Conservation (phyloP, 129 eudicot genomes). For the Pulicaria dysenterica region DNA sequence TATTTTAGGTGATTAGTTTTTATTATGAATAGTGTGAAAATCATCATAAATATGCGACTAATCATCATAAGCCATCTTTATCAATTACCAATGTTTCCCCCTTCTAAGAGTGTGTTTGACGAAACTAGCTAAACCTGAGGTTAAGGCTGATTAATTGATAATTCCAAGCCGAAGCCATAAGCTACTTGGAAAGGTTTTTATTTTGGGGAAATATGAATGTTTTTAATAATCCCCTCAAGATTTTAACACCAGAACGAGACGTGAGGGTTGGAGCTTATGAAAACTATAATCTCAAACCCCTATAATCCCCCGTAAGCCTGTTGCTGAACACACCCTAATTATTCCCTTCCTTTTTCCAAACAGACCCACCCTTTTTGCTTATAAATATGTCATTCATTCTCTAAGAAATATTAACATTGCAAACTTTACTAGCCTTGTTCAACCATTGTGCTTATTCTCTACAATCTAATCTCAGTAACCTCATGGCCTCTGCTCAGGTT, state of each 20-base stretch:
- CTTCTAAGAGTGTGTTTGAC: background rate
- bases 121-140: too few species aligned
- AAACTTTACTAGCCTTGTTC: conserved; percentile 10
- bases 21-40: background rate
- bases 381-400: conserved; percentile 30
- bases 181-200: too few species aligned
- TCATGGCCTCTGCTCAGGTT: conserved; percentile 42
- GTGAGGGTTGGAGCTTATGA: too few species aligned
- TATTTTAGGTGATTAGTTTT: too few species aligned
- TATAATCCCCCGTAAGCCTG: too few species aligned
- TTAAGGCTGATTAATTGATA: too few species aligned
- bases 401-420: conserved; percentile 17
- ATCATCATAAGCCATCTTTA: background rate
- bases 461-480: conserved; percentile 12
- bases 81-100: conserved; percentile 8
- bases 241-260: too few species aligned
- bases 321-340: too few species aligned
- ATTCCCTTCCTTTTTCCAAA: conserved; percentile 26
- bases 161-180: too few species aligned
- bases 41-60: background rate
- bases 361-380: conserved; percentile 20
- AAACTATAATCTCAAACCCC: too few species aligned
- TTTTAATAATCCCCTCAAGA: too few species aligned
- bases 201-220: too few species aligned
- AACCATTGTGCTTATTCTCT: conserved; percentile 4